Evolutionary conservation across 176 grass and related monocot genomes (phyloP).

Genomic region (Sorghum bicolor): Sorghum_bicolor_NCBIv3 NC_012871.2:70734501-70735000

Average conservation of each 20-base stretch:
- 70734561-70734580: neutral
- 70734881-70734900: neutral
- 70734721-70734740: too few relatives aligned
- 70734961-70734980: neutral
- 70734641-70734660: neutral
- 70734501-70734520: too few relatives aligned
- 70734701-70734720: too few relatives aligned
- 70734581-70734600: neutral
- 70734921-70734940: neutral
- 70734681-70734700: too few relatives aligned
- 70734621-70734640: neutral
- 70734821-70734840: too few relatives aligned
- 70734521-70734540: too few relatives aligned
- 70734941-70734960: neutral
- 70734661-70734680: neutral
- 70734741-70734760: too few relatives aligned
- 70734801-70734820: too few relatives aligned
- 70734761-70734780: too few relatives aligned
- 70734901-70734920: neutral
- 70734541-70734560: neutral
- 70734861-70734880: neutral
- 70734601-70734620: neutral
- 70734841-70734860: neutral
- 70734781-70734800: too few relatives aligned
- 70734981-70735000: neutral